Conservation (phyloP, 257 asterid genomes). For the Catharanthus roseus region DNA sequence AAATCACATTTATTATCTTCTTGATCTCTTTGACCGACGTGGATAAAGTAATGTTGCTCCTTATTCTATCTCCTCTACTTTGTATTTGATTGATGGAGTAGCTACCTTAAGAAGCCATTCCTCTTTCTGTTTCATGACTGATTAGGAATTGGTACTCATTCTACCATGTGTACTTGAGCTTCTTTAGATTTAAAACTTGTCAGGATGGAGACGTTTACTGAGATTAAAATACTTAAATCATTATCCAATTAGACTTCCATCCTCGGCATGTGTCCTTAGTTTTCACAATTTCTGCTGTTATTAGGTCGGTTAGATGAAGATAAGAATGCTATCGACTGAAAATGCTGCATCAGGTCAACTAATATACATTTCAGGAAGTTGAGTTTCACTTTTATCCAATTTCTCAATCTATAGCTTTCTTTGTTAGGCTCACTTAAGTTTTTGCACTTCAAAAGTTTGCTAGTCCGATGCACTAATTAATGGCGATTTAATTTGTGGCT, state of each 20-base stretch:
- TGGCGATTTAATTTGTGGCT: neutral
- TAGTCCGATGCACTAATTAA: neutral
- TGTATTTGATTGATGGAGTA: neutral
- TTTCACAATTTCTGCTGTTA: neutral
- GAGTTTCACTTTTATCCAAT: neutral
- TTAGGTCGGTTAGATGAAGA: neutral
- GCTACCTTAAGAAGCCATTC: neutral
- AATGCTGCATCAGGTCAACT: constrained; percentile 1
- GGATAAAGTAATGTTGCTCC: neutral
- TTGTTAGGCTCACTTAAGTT: too few species aligned
- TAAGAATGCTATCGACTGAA: neutral
- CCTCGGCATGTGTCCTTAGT: neutral
- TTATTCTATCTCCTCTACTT: neutral
- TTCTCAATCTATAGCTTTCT: too few species aligned
- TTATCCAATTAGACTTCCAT: neutral
- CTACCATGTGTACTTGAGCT: neutral
- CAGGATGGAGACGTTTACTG: neutral
- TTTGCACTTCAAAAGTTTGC: neutral
- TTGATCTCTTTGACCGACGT: neutral
- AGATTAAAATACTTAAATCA: neutral
- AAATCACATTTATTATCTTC: neutral
- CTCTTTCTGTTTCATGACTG: neutral
- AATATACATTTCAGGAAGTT: neutral
- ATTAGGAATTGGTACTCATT: neutral
- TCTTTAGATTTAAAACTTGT: neutral